Evolutionary conservation across 208 protist genomes (phyloP).

Genomic region (Trypanosoma lewisi): DNA sequence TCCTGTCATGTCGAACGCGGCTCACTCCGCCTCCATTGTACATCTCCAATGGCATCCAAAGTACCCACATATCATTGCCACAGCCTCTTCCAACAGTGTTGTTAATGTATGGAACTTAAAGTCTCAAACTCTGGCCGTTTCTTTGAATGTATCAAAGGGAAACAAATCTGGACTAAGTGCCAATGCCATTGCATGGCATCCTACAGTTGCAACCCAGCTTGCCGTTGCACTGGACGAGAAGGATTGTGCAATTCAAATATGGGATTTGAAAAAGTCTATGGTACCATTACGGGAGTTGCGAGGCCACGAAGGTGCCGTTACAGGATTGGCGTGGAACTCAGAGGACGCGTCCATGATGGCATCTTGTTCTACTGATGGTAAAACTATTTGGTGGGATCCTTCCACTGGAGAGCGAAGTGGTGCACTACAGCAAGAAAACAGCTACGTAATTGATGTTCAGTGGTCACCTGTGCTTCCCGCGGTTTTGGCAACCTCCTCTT

Average conservation of each 20-base stretch:
- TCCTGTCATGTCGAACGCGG: conserved; percentile 65
- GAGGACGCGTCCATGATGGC: conserved; percentile 90
- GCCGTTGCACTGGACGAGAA: conserved; percentile 92
- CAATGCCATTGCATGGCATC: conserved; percentile 95
- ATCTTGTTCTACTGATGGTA: conserved; percentile 93
- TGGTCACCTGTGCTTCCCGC: conserved; percentile 92
- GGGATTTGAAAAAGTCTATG: conserved; percentile 95
- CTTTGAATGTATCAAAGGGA: conserved; percentile 80
- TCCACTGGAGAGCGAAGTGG: conserved; percentile 66
- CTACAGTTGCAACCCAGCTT: conserved; percentile 89
- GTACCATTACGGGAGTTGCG: conserved; percentile 77
- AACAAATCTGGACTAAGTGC: conserved; percentile 46
- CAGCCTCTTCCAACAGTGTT: conserved; percentile 78
- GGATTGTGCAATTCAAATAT: conserved; percentile 94
- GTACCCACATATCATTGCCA: conserved; percentile 93
- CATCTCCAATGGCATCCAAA: conserved; percentile 83
- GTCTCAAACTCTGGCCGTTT: conserved; percentile 77
- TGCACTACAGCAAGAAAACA: conserved; percentile 60
- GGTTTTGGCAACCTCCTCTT: conserved; percentile 90
- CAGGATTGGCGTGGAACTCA: conserved; percentile 92
- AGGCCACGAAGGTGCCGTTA: conserved; percentile 88
- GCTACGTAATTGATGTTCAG: conserved; percentile 94
- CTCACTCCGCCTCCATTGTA: conserved; percentile 40
- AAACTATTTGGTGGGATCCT: conserved; percentile 94
- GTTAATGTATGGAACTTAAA: conserved; percentile 96